Evolutionary conservation across 768 basidiomycete genomes (phyloP).

Genomic region (Suillus bovinus): DNA sequence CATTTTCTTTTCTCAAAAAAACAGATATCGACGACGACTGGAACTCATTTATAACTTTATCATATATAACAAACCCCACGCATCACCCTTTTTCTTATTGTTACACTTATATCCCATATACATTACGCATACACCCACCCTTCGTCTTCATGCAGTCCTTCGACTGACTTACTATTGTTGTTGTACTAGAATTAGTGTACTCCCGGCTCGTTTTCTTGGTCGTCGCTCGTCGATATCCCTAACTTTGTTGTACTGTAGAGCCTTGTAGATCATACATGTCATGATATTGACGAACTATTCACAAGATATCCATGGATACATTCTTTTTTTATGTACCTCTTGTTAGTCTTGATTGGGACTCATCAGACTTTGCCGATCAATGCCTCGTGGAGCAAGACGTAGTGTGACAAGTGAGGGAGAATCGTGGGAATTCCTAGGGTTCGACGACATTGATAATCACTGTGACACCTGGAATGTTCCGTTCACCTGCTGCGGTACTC

Average conservation of each 20-base stretch:
- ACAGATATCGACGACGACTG: constrained; percentile 16
- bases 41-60: constrained; percentile 10
- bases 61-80: constrained; percentile 3
- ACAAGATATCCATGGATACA: neutral
- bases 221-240: constrained; percentile 6
- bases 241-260: constrained; percentile 2
- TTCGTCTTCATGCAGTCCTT: constrained; percentile 1
- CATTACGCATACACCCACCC: neutral
- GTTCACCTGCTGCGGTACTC: neutral
- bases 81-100: constrained; percentile 5
- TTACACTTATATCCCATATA: constrained; percentile 6
- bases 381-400: neutral
- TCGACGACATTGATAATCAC: neutral
- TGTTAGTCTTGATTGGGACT: neutral
- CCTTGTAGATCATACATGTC: constrained; percentile 5
- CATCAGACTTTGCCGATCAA: neutral
- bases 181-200: constrained; percentile 10
- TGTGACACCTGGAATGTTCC: neutral
- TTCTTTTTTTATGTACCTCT: neutral
- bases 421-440: neutral
- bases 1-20: constrained; percentile 10
- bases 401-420: neutral
- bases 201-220: constrained; percentile 2
- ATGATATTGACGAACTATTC: neutral
- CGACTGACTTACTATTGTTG: neutral